Conservation (phyloP, 192 early-diverging fungal species). For the Linnemannia schmuckeri region DNA sequence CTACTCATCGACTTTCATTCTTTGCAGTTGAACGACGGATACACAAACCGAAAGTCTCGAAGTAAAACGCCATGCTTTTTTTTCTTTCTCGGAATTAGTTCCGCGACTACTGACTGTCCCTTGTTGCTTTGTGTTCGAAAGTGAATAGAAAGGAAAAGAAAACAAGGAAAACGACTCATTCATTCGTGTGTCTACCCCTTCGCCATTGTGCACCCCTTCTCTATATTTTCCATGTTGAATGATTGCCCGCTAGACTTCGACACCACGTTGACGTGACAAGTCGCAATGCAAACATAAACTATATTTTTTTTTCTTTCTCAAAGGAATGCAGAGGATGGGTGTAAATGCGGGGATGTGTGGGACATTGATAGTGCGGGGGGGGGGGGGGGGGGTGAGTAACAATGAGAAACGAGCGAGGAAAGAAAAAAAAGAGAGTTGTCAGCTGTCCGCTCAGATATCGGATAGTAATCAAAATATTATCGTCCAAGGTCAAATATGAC, state of each 20-base stretch:
- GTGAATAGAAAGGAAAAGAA: background rate
- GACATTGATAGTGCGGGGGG: background rate
- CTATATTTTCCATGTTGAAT: background rate
- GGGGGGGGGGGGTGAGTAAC: background rate
- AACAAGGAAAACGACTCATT: no score
- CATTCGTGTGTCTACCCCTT: background rate
- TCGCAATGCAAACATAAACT: background rate
- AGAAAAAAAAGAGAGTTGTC: background rate
- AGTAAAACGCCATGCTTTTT: background rate
- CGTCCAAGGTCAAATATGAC: background rate
- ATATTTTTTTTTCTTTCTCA: background rate
- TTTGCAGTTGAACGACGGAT: background rate
- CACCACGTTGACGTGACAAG: background rate
- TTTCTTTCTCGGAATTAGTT: conserved; percentile 2
- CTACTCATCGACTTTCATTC: background rate
- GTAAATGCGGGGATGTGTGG: background rate
- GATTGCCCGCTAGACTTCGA: background rate
- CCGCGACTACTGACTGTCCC: background rate
- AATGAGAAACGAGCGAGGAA: no score
- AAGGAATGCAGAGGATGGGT: background rate
- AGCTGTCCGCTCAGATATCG: background rate
- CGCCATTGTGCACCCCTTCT: background rate
- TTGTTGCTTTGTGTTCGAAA: background rate
- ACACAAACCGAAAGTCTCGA: background rate
- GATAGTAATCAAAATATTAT: background rate